Evolutionary conservation across 163 green algal species (phyloP), one percentile per base, ranked within the genome.

Genomic region (Prototheca wickerhamii): DNA sequence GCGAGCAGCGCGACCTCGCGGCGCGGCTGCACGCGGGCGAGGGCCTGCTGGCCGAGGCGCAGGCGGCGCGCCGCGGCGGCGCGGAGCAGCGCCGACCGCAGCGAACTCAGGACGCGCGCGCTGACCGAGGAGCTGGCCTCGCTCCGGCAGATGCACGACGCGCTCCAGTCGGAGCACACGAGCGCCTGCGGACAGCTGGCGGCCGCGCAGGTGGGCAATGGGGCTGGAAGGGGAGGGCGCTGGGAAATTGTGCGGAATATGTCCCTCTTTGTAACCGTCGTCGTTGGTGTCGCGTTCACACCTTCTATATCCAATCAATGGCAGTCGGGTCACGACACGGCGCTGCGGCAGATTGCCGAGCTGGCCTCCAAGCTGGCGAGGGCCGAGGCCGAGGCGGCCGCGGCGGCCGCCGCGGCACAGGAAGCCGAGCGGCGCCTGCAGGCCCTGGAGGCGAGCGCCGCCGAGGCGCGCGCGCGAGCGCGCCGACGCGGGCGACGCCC

Each of bases 131-230:
- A 68, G 60, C 44, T 67, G 42, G 46, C 25, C 42, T 28, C 40
- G 30, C 65, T 72, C 34, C 58, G 56, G 58, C 28, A 44, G 2
- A 72, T 72, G 65, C 67, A 73, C 43, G 60, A 68, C 5, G 53
- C 25, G 31, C 67, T 73, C 53, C 65, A 72, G 49, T 61, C 32
- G 43, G 65, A 72, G 58, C 65, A 67, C 57, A 72, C 65, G 2
- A 58, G 44, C 5, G 50, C 52, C 23, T 65, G 59, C 32, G 67
- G 60, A 31, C 67, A 73, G 60, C 67, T 73, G 42, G 57, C 67
- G 17, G 67, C 67, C 10, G 43, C 67, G 6, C 52, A 63, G 52
- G 42, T 59, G 40, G 46, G 58, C 43, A 37, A 61, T 29, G 10
- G 40, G 40, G 40, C 40, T 10, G 15, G 15, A 49, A 49, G 15